These are phyloP conservation scores for Candida fluviatilis DNA, from an alignment of 805 yeast species.

Conservation along the genomic window DNA sequence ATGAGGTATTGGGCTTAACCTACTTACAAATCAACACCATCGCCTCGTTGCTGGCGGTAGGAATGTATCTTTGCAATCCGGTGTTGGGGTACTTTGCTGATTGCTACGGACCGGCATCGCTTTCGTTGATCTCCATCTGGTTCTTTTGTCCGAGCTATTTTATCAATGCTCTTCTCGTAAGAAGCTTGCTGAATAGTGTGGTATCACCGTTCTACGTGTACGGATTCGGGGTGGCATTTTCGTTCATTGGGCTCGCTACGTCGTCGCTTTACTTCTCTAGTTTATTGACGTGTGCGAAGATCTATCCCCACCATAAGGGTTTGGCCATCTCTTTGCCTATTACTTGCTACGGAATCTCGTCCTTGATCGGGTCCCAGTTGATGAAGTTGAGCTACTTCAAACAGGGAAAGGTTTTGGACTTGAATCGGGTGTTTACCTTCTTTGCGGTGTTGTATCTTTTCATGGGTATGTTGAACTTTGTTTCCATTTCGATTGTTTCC, in stretches of 20 bases:
- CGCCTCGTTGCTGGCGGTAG: conserved; percentile 69
- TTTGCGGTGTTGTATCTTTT: conserved; percentile 51
- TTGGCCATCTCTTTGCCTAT: conserved; percentile 86
- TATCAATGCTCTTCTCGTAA: conserved; percentile 22
- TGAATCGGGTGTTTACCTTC: conserved; percentile 48
- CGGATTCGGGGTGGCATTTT: conserved; percentile 45
- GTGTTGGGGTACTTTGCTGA: conserved; percentile 78
- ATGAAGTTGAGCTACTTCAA: conserved; percentile 41
- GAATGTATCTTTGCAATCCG: conserved; percentile 84
- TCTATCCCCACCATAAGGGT: conserved; percentile 74
- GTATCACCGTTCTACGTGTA: conserved; percentile 11
- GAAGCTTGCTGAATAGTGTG: conserved; percentile 1
- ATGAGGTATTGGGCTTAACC: conserved; percentile 51
- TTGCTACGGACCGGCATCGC: conserved; percentile 73
- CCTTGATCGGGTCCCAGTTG: conserved; percentile 68
- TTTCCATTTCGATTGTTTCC: conserved; percentile 61
- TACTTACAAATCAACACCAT: conserved; percentile 67
- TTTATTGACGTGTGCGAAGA: conserved; percentile 75
- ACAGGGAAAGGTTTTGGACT: conserved; percentile 32
- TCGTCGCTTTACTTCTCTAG: conserved; percentile 69
- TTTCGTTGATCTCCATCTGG: conserved; percentile 57
- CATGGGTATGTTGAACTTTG: conserved; percentile 57
- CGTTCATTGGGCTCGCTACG: conserved; percentile 65
- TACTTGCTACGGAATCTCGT: conserved; percentile 79
- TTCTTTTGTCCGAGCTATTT: conserved; percentile 69